Evolutionary conservation across 495 filamentous ascomycete genomes (phyloP).

Genomic region (Penicillium steckii): DNA sequence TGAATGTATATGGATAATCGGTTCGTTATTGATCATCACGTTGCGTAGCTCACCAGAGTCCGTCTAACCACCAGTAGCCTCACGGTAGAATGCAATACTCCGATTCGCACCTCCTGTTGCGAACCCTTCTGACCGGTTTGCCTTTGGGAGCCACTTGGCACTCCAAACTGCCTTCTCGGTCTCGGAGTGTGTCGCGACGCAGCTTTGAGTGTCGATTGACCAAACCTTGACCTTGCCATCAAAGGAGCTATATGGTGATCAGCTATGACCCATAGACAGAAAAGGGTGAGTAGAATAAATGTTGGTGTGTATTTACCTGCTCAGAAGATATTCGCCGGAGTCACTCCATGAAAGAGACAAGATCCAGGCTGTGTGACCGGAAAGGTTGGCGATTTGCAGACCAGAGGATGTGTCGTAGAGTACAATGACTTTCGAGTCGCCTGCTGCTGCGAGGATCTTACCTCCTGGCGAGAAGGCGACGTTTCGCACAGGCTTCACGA

Average conservation of each 20-base stretch:
- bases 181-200: constrained; percentile 92
- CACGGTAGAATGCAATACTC: constrained; percentile 85
- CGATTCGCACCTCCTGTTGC: constrained; percentile 77
- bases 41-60: no score
- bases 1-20: constrained; percentile 13
- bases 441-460: constrained; percentile 86
- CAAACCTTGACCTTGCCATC: constrained; percentile 96
- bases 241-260: constrained; percentile 54
- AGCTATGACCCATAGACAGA: neutral
- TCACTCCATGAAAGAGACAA: constrained; percentile 87
- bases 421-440: constrained; percentile 83
- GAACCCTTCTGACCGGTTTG: constrained; percentile 76
- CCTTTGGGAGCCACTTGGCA: constrained; percentile 85
- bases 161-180: constrained; percentile 83
- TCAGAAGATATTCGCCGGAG: constrained; percentile 90
- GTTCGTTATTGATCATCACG: neutral
- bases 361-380: constrained; percentile 81
- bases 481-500: constrained; percentile 78
- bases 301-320: constrained; percentile 56
- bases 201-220: constrained; percentile 76
- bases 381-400: constrained; percentile 84
- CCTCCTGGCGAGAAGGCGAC: constrained; percentile 85
- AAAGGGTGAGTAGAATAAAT: neutral
- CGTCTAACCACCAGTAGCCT: constrained; percentile 75
- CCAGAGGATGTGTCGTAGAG: constrained; percentile 90